A percentile compares a stretch with the other conserved stretches of the same genome.
These are phyloP conservation scores for Prunus mongolica DNA, from an alignment of 306 rosid genomes.

Conservation along the genomic window DNA sequence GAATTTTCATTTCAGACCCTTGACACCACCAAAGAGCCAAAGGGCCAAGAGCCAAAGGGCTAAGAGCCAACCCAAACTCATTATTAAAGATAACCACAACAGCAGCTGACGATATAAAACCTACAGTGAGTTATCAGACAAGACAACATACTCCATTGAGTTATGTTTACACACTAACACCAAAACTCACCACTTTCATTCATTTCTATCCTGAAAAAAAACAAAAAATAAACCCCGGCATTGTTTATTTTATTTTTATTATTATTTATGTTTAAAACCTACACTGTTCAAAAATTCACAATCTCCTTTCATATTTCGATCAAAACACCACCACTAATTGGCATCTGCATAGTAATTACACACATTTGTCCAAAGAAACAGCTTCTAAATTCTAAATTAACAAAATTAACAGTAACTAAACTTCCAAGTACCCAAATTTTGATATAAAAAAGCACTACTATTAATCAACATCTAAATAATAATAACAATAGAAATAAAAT, in stretches of 20 bases:
- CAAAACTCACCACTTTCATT: neutral
- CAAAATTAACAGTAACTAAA: neutral
- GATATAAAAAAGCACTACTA: too few relatives aligned
- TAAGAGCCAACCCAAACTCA: neutral
- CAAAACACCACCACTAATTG: neutral
- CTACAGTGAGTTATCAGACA: neutral
- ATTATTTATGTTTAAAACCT: too few relatives aligned
- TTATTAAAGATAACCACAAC: constrained; percentile 4
- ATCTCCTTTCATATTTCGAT: neutral
- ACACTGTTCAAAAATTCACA: too few relatives aligned
- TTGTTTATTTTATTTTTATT: neutral
- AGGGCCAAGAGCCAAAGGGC: neutral
- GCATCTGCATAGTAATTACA: too few relatives aligned
- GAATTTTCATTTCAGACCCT: constrained; percentile 4
- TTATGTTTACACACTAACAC: neutral
- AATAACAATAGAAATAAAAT: neutral
- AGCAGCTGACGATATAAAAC: neutral
- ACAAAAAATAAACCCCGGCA: neutral
- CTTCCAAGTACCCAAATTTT: too few relatives aligned
- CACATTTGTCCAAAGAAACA: neutral
- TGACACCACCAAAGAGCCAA: neutral
- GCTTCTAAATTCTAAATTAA: neutral
- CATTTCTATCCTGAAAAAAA: neutral
- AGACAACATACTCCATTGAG: neutral
- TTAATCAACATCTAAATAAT: neutral